phyloP scores from a whole-genome alignment of 2,329 filamentous ascomycete species.

The Aspergillus fijiensis region DNA sequence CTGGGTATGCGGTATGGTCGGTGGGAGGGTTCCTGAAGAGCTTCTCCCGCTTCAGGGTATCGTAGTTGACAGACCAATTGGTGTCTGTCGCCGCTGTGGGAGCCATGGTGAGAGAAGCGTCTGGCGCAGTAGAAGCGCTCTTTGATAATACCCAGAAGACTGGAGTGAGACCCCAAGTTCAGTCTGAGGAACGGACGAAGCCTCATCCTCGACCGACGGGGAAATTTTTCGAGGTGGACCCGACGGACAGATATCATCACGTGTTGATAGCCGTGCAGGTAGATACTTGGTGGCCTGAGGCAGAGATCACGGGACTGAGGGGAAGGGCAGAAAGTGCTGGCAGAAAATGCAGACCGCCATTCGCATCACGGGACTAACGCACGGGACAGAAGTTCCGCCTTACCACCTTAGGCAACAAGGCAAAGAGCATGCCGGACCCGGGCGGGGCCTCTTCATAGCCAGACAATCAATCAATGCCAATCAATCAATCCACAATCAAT shows the following conservation, averaged over 20 bases:
- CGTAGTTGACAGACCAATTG: constrained; percentile 80
- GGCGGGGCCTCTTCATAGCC: too few species aligned
- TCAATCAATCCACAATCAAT: too few species aligned
- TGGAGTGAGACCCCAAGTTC: constrained; percentile 23
- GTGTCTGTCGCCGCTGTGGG: constrained; percentile 61
- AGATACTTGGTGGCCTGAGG: constrained; percentile 20
- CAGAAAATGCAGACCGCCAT: background rate
- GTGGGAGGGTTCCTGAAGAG: constrained; percentile 87
- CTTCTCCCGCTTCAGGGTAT: constrained; percentile 80
- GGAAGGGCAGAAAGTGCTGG: too few species aligned
- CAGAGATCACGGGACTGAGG: background rate
- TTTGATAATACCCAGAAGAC: constrained; percentile 15
- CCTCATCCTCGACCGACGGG: constrained; percentile 25
- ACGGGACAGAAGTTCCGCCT: background rate
- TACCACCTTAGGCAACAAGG: constrained; percentile 17
- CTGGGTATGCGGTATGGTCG: constrained; percentile 84
- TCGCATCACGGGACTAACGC: constrained; percentile 10
- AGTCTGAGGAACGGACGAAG: constrained; percentile 23
- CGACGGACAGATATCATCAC: constrained; percentile 39
- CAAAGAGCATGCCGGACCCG: background rate
- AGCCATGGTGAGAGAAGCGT: constrained; percentile 47
- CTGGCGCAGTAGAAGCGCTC: background rate
- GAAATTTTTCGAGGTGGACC: constrained; percentile 44
- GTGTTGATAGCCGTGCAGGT: constrained; percentile 34
- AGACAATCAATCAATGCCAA: too few species aligned